Evolutionary conservation across 306 rosid species (phyloP), one percentile per base, ranked within the genome.

Genomic region (Cucurbita maxima): DNA sequence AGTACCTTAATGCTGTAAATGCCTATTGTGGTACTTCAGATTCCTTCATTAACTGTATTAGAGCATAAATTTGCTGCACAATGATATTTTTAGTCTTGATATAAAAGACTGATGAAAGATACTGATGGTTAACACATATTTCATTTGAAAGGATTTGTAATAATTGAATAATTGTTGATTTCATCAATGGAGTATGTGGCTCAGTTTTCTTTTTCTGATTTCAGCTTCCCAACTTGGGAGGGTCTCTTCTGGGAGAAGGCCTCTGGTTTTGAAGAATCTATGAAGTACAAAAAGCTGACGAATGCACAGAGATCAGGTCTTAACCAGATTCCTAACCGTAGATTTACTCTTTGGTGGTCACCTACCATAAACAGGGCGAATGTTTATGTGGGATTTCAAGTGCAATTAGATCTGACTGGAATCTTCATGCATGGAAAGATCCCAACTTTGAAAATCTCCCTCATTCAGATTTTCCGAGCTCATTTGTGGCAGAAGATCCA

Each of bases 291-390:
- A 80, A 95, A 95, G 91, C 86, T 95, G 79, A 95, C 99, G 6
- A 95, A 95, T 85, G 99, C 99, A 12, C 99, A 95, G 88, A 86
- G 99, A 88, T 95, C 99, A 70, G 99, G 99, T 88, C 96, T 95
- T 22, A 95, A 95, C 85, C 99, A 95, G 83, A 95, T 95, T 48
- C 99, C 99, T 38, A 95, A 95, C 70, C 99, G 97, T 84, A 91
- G 99, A 74, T 95, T 95, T 78, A 95, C 99, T 20, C 97, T 95
- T n/a, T 95, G 99, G 99, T 95, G 99, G 99, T 95, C 99, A 13
- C 99, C 99, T 44, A 95, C 99, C 16, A 95, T 95, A 59, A 95
- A 95, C 76, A 87, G 99, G 61, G 99, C 99, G 80, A 95, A 95
- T 82, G 99, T 95, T 51, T 95, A 95, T 58, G 99, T 95, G 51